Base-by-base conservation (phyloP, 345 rosid genomes). In the Salix viminalis region DNA sequence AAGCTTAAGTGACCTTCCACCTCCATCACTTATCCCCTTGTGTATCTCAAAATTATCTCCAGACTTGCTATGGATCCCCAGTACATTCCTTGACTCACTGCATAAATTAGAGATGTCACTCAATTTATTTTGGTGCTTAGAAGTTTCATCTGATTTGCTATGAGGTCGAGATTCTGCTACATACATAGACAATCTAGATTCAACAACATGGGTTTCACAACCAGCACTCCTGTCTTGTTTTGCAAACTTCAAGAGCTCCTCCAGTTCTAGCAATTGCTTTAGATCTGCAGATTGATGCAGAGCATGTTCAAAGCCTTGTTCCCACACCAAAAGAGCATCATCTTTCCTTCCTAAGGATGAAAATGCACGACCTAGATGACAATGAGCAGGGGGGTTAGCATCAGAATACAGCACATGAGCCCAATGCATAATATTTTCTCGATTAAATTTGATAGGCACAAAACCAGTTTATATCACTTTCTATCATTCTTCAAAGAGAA, bases 231-330 rank as follows among this genome's bases (percentile, higher is more conserved):
- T 74, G 41, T 87, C 98, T 79, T 74, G 87, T 81, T 85, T 91
- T 65, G 89, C 86, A 82, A 39, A 71, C 44, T 70, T 84, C 70
- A 96, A 77, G 62, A 91, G 91, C 73, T 91, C 97, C 82, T 93
- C 96, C 81, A 96, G 85, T 82, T 96, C 99, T 77, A 96, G 84
- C 81, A 96, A 79, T 69, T 90, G 97, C 90, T 87, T 96, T 85
- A 96, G 84, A 89, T 93, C 98, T 19, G 98, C 88, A 60, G 94
- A 88, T 78, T 90, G 87, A 69, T 71, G 72, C 76, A 91, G 75
- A 67, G 96, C 94, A 82, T 81, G 87, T 14, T 84, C 83, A 71
- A 88, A 86, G n/a, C 96, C 98, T 75, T 85, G 86, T 88, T 89
- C 91, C 93, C 97, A 91, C 79, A 86, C 91, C 71, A 85, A 71